These are phyloP conservation scores for Capsicum pubescens DNA, from an alignment of 257 asterid genomes.

Conservation along the genomic window DNA sequence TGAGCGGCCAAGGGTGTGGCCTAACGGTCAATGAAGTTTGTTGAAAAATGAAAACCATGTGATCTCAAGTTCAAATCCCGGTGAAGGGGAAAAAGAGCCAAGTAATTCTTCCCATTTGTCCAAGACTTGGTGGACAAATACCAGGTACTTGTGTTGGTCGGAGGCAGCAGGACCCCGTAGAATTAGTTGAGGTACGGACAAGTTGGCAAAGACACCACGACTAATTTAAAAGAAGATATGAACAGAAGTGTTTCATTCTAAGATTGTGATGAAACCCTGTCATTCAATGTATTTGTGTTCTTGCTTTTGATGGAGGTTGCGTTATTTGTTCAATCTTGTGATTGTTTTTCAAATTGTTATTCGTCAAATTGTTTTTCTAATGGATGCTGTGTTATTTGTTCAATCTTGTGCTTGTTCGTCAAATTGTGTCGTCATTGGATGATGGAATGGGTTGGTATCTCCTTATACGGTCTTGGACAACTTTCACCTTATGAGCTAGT, in stretches of 20 bases:
- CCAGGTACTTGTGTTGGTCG: background rate
- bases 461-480: background rate
- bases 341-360: background rate
- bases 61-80: background rate
- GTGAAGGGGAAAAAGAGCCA: background rate
- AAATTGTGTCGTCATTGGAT: background rate
- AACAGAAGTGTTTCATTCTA: background rate
- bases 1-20: background rate
- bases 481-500: background rate
- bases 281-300: background rate
- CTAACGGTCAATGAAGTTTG: background rate
- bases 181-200: background rate
- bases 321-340: slow-evolving; percentile 9
- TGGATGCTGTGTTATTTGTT: background rate
- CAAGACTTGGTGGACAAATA: background rate
- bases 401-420: background rate
- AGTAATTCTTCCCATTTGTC: background rate
- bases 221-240: background rate
- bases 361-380: background rate
- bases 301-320: background rate
- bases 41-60: background rate
- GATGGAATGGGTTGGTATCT: background rate
- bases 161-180: background rate
- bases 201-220: background rate
- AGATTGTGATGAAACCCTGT: slow-evolving; percentile 1